Evolutionary conservation across 306 rosid genomes (phyloP), one percentile per base, ranked within the genome.

Genomic region (Rosa rugosa): DNA sequence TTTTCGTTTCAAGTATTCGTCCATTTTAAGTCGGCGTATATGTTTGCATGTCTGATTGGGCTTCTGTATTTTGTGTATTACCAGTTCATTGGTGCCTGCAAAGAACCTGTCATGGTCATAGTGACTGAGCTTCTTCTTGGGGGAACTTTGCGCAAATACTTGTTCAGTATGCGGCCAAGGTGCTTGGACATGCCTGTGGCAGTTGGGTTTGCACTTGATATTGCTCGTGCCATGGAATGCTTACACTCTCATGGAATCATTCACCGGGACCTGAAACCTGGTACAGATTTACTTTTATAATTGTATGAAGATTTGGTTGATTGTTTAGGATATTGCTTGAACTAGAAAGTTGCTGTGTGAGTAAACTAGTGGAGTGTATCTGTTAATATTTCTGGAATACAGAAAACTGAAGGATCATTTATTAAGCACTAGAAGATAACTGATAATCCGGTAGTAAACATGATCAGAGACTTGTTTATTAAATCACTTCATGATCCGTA

Each of bases 81-180:
- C 77, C 88, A 94, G 97, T 94, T 94, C 81, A 90, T 92, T 85
- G 98, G 98, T 27, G 98, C 98, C 82, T 94, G 98, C 86, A 94
- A 94, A 76, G 94, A 92, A 81, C 97, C 98, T 71, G 83, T 94
- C 75, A 94, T 92, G 98, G 98, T 94, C 54, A 92, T 94, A 83
- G 98, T 94, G 63, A 94, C 97, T 23, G 98, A 94, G 85, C 89
- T 94, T 84, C 94, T 94, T 60, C 80, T 83, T 68, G 98, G 97
- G 10, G 97, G 97, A 79, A 94, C 98, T 2, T 81, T 94, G 86
- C 97, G 97, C 75, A 94, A 91, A 84, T 86, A 80, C 84, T 87
- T 94, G 80, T 77, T 89, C 91, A 87, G 77, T 74, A 80, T 89
- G 85, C 93, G 97, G 73, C 97, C 97, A 25, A 85, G 83, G 40